Evolutionary conservation across 345 rosid species (phyloP), one percentile per base, ranked within the genome.

Genomic region (Fremontodendron californicum): DNA sequence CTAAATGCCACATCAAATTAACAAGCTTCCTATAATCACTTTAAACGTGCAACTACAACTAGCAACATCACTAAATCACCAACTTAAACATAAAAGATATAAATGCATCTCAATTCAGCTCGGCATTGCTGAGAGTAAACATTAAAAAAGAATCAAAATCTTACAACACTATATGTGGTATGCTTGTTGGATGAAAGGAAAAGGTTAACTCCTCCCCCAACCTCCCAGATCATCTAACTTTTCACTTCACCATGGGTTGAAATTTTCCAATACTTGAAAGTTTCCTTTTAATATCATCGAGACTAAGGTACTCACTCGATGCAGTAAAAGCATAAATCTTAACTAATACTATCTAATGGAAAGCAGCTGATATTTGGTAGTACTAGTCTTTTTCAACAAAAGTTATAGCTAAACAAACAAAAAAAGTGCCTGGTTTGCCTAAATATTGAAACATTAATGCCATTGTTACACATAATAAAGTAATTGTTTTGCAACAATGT

Each of bases 1-100:
- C 33, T 37, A 55, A 23, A 15, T 43, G 21, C 52, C 52, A 43
- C 5, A 29, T n/a, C 1, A 31, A 71, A 31, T 40, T 58, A 58
- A 76, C 68, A 60, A 57, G 31, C 58, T 71, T 60, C 45, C 25
- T 62, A 35, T 42, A 54, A 69, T 42, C 46, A 45, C 27, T 55
- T 43, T 29, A 69, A 78, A 67, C 2, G 27, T 25, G 73, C 78
- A 75, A 49, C 76, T 27, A 78, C 57, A 45, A 9, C 49, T 10
- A 12, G 40, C 23, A 49, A 35, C 31, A 65, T 61, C 25, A 9
- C 33, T 45, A 6, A 6, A 57, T 25, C 46, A 62, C 67, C 80
- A 49, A 48, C 27, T 51, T 33, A 6, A 42, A 45, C 49, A 45
- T 10, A 45, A 15, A 15, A 45, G 49, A 45, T 45, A 11, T 45